Evolutionary conservation across 2,329 filamentous ascomycete species (phyloP).

Genomic region (Fusarium sp.): DNA sequence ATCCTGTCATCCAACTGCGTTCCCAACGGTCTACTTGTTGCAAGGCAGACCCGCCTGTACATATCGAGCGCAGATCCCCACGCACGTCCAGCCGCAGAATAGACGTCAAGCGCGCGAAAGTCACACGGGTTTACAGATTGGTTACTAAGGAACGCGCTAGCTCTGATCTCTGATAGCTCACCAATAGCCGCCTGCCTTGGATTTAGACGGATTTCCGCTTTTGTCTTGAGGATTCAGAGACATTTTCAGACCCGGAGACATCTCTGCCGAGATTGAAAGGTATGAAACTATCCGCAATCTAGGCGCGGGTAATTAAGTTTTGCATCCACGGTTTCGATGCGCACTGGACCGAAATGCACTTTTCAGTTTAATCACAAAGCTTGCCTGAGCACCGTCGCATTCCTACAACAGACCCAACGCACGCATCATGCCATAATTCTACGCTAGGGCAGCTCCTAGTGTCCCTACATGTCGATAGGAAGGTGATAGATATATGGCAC

Average conservation of each 20-base stretch:
- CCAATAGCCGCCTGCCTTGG: constrained; percentile 35
- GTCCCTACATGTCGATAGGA: constrained; percentile 14
- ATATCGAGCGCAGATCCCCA: constrained; percentile 11
- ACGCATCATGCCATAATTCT: constrained; percentile 22
- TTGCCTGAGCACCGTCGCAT: constrained; percentile 8
- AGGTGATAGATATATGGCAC: not conserved
- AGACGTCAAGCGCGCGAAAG: constrained; percentile 34
- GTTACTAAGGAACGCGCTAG: constrained; percentile 25
- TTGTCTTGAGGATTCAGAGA: constrained; percentile 18
- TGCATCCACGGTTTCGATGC: not conserved
- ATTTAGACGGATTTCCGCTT: constrained; percentile 46
- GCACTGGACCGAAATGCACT: not conserved
- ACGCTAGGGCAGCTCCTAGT: constrained; percentile 22
- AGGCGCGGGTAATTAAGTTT: not conserved
- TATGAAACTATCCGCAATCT: constrained; percentile 15
- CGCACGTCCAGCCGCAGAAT: constrained; percentile 31
- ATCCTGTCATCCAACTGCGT: constrained; percentile 31
- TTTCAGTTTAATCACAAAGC: not conserved
- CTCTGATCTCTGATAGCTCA: constrained; percentile 17
- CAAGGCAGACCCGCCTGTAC: not conserved
- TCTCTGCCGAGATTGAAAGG: constrained; percentile 28
- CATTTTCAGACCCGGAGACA: constrained; percentile 6
- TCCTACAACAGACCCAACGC: constrained; percentile 1
- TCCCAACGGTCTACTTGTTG: constrained; percentile 13
- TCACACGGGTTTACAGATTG: constrained; percentile 26